Evolutionary conservation across 2,329 filamentous ascomycete genomes (phyloP), one percentile per base, ranked within the genome.

Genomic region (Lachnum nothofagi): DNA sequence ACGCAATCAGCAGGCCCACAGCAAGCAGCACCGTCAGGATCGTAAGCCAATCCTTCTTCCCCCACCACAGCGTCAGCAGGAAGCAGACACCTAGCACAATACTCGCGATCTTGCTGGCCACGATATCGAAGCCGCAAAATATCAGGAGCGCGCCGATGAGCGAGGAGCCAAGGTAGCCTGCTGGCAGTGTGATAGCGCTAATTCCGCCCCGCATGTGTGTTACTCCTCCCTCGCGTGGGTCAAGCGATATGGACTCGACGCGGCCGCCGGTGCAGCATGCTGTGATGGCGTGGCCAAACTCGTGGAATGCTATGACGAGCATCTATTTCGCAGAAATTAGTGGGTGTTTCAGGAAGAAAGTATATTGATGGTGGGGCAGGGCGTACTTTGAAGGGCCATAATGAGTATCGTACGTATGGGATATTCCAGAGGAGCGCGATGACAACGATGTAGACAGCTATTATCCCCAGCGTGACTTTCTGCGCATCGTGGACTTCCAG

Each of bases 291-390:
- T 91, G 86, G 10, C 84, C 80, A 62, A 90, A 83, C 58, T 91
- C 86, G 68, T 91, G 86, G 67, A 90, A 91, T 31, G 86, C 86
- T 55, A 91, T 90, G 44, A 88, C 85, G 17, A 91, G 76, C 86
- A 90, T 89, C 82, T 86, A 50, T 27, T n/a, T 4, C 7, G 7
- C 3, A 31, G 50, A 29, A 49, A 42, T 48, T 29, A 43, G 38
- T 16, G 25, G 29, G 12, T 25, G 6, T 34, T 37, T 24, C n/a
- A n/a, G n/a, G n/a, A n/a, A 35, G 9, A 17, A 38, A 27, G 43
- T 23, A 5, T 19, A 7, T 37, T 27, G 10, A n/a, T 29, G 14
- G 20, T 17, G 3, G n/a, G 16, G 3, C 24, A 35, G 25, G 14
- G 52, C 64, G 56, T 64, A 86, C 83, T 71, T 91, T 91, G 72